Base-by-base conservation (phyloP, 2,329 filamentous ascomycete species). In the Colletotrichum cuscutae region DNA sequence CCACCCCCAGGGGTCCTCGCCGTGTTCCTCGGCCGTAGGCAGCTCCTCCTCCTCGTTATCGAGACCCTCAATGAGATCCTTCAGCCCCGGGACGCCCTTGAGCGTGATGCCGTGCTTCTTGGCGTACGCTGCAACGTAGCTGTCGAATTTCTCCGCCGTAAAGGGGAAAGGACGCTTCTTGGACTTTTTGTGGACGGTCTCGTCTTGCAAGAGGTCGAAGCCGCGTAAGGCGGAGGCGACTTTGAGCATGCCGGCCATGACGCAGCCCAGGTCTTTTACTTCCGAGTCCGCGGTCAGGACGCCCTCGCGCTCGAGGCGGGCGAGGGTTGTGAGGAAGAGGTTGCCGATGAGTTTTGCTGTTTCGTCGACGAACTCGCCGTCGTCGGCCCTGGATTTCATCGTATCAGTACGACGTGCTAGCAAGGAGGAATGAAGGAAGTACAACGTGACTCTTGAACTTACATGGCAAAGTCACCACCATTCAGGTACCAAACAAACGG, bases 271-370 rank as follows among this genome's bases (percentile, higher is more conserved):
- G 67, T 82, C 83, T 65, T 79, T 77, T 24, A 84, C 76, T 26
- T 82, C 81, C 0, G 81, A 82, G 32, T 79, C 78, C 11, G 79
- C 73, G 6, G 77, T 76, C 3, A 86, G 77, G 12, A 82, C 77
- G 5, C 72, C 72, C 13, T 79, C 69, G 26, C 73, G 71, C 62
- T 84, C 82, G 24, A 86, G 79, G 19, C 73, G 77, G 5, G 81
- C 80, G 11, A 86, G 80, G 78, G 81, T 83, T 28, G 79, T 68
- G n/a, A 86, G 76, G 76, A 86, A 83, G 77, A 83, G 76, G 35
- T 78, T 78, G 46, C 79, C 79, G 0, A 76, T 37, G 9, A 79
- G 76, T 11, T 49, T 62, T 0, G 79, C 76, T n/a, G 75, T 74
- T 28, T 82, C 78, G 35, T 81, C 79, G 70, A 63, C 68, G 49